Percentiles rank a stretch among this genome's conserved stretches.
These are phyloP conservation scores for Hypoxylon lienhwacheense DNA, from an alignment of 495 filamentous ascomycete species.

Conservation along the genomic window DNA sequence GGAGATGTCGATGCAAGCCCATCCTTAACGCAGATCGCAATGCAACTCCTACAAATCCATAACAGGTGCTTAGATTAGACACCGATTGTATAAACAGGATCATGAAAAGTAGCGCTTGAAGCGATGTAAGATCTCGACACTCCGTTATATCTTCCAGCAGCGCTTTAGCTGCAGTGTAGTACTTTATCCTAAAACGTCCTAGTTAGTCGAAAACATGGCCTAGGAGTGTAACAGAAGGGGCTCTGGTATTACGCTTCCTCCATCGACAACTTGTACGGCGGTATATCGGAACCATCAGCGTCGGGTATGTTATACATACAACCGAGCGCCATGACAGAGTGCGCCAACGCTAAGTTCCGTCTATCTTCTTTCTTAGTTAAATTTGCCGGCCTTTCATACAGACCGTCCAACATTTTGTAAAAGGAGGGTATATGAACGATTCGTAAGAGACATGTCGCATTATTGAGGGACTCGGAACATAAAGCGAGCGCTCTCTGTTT, in stretches of 20 bases:
- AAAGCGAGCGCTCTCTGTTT: constrained; percentile 67
- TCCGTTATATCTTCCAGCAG: constrained; percentile 88
- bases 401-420: constrained; percentile 70
- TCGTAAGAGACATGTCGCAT: constrained; percentile 79
- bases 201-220: constrained; percentile 4
- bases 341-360: constrained; percentile 79
- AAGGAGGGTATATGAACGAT: constrained; percentile 91
- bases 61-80: constrained; percentile 88
- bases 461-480: constrained; percentile 76
- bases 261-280: constrained; percentile 67
- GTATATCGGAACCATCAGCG: constrained; percentile 31
- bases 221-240: neutral
- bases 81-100: constrained; percentile 90
- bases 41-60: constrained; percentile 89
- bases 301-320: constrained; percentile 73
- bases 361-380: constrained; percentile 74
- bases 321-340: constrained; percentile 81
- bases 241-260: constrained; percentile 69
- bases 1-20: constrained; percentile 81
- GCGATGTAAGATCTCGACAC: constrained; percentile 79
- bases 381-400: constrained; percentile 74
- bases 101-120: constrained; percentile 90
- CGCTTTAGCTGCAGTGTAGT: constrained; percentile 72
- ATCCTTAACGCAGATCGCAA: constrained; percentile 81
- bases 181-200: constrained; percentile 66